Evolutionary conservation across 495 filamentous ascomycete species (phyloP).

Genomic region (Tuber brumale): DNA sequence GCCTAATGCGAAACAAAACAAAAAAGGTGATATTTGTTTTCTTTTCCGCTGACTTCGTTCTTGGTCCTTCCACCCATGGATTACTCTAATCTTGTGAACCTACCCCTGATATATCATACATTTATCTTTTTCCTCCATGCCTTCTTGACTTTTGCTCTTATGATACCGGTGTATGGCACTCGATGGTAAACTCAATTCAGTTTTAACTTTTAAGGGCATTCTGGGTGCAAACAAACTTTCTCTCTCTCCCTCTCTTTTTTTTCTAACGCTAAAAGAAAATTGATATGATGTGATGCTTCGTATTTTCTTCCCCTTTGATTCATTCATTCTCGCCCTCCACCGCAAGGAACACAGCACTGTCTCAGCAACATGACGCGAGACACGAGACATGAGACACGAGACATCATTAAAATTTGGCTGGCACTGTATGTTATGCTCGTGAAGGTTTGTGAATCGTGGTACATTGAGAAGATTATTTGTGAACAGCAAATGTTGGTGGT

Average conservation of each 20-base stretch:
- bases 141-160: background rate
- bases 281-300: background rate
- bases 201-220: background rate
- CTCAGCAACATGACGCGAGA: background rate
- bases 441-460: background rate
- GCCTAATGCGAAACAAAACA: background rate
- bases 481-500: background rate
- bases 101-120: background rate
- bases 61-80: background rate
- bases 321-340: background rate
- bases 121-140: background rate
- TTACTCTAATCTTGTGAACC: constrained; percentile 3
- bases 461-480: background rate
- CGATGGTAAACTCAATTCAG: background rate
- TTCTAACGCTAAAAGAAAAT: background rate
- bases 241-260: background rate
- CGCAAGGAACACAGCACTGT: background rate
- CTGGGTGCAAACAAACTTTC: background rate
- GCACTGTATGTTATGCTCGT: background rate
- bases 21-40: background rate
- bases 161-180: background rate
- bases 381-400: background rate
- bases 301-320: background rate
- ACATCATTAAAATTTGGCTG: background rate
- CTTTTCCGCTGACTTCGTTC: background rate